Evolutionary conservation across 179 eudicot species (phyloP), one percentile per base, ranked within the genome.

Genomic region (Beta macrorhiza): DNA sequence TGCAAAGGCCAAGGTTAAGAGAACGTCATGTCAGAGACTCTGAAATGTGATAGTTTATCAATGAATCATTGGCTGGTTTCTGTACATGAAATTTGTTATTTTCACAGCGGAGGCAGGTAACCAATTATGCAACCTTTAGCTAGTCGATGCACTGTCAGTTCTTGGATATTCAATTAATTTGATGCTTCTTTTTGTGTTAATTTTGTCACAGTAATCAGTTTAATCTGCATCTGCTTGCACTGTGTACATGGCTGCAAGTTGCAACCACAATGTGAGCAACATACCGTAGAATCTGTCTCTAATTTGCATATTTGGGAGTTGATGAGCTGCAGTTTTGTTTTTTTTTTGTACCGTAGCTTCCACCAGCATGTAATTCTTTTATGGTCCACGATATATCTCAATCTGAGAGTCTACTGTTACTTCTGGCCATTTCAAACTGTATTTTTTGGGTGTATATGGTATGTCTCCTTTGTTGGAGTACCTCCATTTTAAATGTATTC

Each of bases 21-120:
- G 78, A 75, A 71, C 57, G 61, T 49, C 77, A 68, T 52, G n/a
- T 13, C 52, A 73, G 49, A 68, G 82, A 51, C 77, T 20, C 19
- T 81, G 78, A 81, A 72, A 80, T 7, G 25, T 2, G 4, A 16
- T 14, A 7, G 11, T 68, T 16, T 19, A 7, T 78, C 69, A 8
- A 51, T 49, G 55, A 42, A 58, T 72, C 58, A 22, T 7, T 62
- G n/a, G 8, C 62, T 80, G 77, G 64, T 74, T 72, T 69, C 42
- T 69, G 56, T 47, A 56, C 67, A 45, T 12, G 49, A 53, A 5
- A 37, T 74, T 5, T 78, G 64, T 29, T 9, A 29, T 32, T 55
- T 13, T 69, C n/a, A 8, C 52, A 52, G 13, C 19, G 53, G 10
- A 32, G 51, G 19, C 56, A 68, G 63, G 67, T 42, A 69, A 78